Evolutionary conservation across 306 rosid genomes (phyloP).

Genomic region (Castanea crenata): DNA sequence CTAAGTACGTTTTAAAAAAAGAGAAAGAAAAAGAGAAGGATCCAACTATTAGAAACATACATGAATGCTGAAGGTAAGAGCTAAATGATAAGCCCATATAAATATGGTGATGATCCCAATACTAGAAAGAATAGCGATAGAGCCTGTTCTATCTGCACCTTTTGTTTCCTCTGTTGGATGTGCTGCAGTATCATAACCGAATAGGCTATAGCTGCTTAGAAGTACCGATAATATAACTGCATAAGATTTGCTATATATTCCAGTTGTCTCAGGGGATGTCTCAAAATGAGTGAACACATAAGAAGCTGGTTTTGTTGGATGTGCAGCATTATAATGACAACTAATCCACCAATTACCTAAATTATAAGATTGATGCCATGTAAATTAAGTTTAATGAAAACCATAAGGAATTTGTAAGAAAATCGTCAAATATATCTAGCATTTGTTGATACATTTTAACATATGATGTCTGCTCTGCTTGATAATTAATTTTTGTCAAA

Average conservation of each 20-base stretch:
- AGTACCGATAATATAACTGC: neutral
- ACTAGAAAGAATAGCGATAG: neutral
- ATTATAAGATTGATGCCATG: neutral
- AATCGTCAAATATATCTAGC: too few species aligned
- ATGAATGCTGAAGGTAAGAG: neutral
- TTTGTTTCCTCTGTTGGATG: neutral
- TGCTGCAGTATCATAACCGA: neutral
- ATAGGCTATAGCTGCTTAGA: neutral
- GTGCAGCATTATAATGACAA: neutral
- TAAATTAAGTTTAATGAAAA: neutral
- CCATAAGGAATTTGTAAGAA: too few species aligned
- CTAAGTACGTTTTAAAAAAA: neutral
- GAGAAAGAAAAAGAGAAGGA: neutral
- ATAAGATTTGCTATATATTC: neutral
- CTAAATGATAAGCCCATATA: neutral
- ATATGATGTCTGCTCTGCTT: too few species aligned
- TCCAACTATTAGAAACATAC: neutral
- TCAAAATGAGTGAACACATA: slow-evolving; percentile 2
- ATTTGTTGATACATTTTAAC: too few species aligned
- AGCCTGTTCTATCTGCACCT: neutral
- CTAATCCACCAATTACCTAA: neutral
- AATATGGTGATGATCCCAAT: neutral
- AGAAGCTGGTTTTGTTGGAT: neutral
- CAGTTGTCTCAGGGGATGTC: neutral
- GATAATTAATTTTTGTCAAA: too few species aligned